Base-by-base conservation (phyloP, 2,329 filamentous ascomycete genomes). In the Didymella pinodella region DNA sequence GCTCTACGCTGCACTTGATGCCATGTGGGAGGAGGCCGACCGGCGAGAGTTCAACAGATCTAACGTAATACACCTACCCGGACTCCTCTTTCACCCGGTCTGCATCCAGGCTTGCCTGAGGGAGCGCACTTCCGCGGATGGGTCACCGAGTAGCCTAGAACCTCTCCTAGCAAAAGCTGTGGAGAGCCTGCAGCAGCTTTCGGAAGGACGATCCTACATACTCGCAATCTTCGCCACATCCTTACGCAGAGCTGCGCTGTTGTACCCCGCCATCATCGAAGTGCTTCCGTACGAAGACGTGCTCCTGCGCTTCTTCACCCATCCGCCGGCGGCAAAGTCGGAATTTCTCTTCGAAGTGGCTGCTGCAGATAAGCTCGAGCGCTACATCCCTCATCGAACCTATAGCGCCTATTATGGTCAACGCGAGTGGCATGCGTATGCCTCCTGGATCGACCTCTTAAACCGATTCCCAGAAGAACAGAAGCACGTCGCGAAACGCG, bases 1-100 rank as follows among this genome's bases (percentile, higher is more conserved):
- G 4, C 51, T 77, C 3, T 62, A 66, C 40, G 36, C 54, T 22
- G 49, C 69, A 0, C 46, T 78, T 20, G 66, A 77, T 38, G 74
- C 74, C 2, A 68, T 83, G n/a, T 83, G 80, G 80, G 77, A 77
- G 31, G 81, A 83, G 58, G 67, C 81, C 2, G 81, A 82, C 57
- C 78, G 78, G 48, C 77, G 82, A 49, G 81, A 83, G 41, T 82
- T 80, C 61, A 76, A 77, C 12, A 77, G 80, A 59, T 67, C 68
- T 2, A 71, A 79, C 1, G 70, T 79, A 5, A 62, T 79, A 44
- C 66, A 71, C 16, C 38, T 82, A 8, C 77, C 80, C 3, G 51
- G 60, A 4, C 44, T 81, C 1, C 65, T 80, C 12, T 74, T 81
- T 22, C 74, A 81, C 55, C 67, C 70, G 8, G 54, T 29, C 14